These are phyloP conservation scores for Dothidotthia symphoricarpi DNA, from an alignment of 2,329 filamentous ascomycete genomes.

Conservation along the genomic window DNA sequence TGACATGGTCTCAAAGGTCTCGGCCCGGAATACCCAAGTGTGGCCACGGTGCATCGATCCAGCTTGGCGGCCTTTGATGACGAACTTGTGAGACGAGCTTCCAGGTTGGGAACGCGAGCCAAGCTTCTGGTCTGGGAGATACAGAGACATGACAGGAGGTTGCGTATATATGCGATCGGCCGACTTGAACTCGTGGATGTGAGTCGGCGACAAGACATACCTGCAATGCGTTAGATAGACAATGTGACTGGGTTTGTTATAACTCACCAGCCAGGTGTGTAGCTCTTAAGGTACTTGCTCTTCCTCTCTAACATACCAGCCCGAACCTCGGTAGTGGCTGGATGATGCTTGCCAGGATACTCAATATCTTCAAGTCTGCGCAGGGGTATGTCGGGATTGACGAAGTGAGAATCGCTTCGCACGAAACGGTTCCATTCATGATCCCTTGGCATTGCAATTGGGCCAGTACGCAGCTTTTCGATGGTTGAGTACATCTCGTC, in stretches of 20 bases:
- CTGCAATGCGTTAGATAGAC: constrained; percentile 45
- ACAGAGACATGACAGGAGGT: constrained; percentile 92
- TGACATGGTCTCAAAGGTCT: constrained; percentile 88
- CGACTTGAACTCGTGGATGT: constrained; percentile 99
- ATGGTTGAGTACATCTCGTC: constrained; percentile 75
- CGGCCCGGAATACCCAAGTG: constrained; percentile 66
- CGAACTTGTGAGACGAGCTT: constrained; percentile 93
- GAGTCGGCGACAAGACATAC: constrained; percentile 94
- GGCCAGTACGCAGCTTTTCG: constrained; percentile 78
- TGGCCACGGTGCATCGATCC: constrained; percentile 83
- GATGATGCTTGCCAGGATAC: constrained; percentile 87
- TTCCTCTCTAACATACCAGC: constrained; percentile 93
- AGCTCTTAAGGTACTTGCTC: constrained; percentile 98
- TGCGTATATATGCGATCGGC: constrained; percentile 80
- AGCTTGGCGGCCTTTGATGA: constrained; percentile 93
- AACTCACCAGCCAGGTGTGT: constrained; percentile 86
- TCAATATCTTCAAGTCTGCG: constrained; percentile 78
- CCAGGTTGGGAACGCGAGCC: constrained; percentile 82
- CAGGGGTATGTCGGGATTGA: constrained; percentile 78
- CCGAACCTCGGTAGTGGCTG: constrained; percentile 78
- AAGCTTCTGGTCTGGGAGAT: constrained; percentile 90
- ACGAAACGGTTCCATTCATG: constrained; percentile 87
- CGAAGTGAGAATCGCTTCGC: constrained; percentile 75
- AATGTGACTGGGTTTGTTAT: neutral
- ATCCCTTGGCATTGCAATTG: constrained; percentile 91